Percentiles rank a stretch among this genome's conserved stretches.
Evolutionary conservation across 805 yeast genomes (phyloP).

Genomic region (Geotrichum ghanense): DNA sequence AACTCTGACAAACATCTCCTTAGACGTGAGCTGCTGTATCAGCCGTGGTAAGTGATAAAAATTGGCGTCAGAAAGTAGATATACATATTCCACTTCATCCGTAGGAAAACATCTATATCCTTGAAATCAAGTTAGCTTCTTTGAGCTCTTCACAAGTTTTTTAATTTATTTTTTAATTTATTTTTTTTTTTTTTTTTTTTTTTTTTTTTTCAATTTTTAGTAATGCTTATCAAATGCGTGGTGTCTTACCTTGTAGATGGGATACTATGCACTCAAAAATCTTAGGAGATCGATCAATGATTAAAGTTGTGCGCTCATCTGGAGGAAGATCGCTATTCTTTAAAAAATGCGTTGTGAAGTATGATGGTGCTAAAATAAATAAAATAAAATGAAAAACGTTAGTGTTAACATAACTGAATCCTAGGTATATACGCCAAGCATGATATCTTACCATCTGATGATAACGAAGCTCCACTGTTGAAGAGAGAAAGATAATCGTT

Average conservation of each 20-base stretch:
- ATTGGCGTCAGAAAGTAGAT: slow-evolving; percentile 55
- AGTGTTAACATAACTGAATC: neutral
- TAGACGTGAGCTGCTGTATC: slow-evolving; percentile 34
- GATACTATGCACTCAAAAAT: slow-evolving; percentile 54
- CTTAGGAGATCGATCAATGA: slow-evolving; percentile 63
- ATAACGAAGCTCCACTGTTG: slow-evolving; percentile 80
- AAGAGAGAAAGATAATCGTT: too few relatives aligned
- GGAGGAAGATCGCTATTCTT: slow-evolving; percentile 16
- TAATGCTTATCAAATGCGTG: too few relatives aligned
- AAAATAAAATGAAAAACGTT: too few relatives aligned
- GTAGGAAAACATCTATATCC: slow-evolving; percentile 52
- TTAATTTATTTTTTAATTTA: too few relatives aligned
- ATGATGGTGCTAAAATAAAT: slow-evolving; percentile 52
- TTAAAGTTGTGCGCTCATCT: slow-evolving; percentile 31
- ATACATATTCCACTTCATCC: slow-evolving; percentile 48
- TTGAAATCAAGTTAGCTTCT: neutral
- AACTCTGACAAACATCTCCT: slow-evolving; percentile 45
- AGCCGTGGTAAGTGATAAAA: slow-evolving; percentile 59
- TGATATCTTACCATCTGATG: slow-evolving; percentile 46
- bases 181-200: too few relatives aligned
- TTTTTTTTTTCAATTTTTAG: too few relatives aligned
- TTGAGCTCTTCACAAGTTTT: too few relatives aligned
- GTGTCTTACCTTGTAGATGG: slow-evolving; percentile 49
- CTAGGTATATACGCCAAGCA: neutral
- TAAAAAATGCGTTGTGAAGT: slow-evolving; percentile 65